A percentile compares a stretch with the other conserved stretches of the same genome.
phyloP scores from a whole-genome alignment of 768 basidiomycete genomes.

The Nidularia pulvinata region DNA sequence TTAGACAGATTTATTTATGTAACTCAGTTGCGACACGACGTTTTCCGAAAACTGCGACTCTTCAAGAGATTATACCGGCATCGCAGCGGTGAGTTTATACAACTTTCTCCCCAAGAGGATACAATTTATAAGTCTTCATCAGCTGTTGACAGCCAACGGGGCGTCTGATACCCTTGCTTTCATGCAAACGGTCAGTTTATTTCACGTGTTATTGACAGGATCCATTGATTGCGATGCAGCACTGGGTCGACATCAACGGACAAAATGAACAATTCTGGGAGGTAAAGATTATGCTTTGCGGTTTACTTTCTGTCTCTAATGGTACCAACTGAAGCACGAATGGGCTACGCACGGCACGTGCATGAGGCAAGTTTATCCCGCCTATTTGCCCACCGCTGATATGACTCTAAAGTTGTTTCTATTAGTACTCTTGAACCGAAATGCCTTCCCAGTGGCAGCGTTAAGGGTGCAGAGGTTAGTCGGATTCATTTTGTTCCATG shows the following conservation, averaged over 20 bases:
- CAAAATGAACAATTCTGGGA: constrained; percentile 69
- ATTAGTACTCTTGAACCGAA: constrained; percentile 53
- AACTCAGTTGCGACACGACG: constrained; percentile 57
- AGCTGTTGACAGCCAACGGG: constrained; percentile 61
- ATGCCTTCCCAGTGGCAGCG: constrained; percentile 62
- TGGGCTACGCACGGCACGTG: constrained; percentile 72
- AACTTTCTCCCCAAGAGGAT: constrained; percentile 19
- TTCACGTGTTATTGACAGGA: neutral
- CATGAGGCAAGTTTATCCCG: constrained; percentile 29
- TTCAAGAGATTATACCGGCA: constrained; percentile 31
- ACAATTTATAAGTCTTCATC: neutral
- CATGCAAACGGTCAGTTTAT: constrained; percentile 41
- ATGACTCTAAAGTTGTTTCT: neutral
- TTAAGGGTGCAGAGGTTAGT: constrained; percentile 58
- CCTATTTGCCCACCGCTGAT: neutral
- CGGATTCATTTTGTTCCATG: neutral
- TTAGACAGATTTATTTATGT: no score
- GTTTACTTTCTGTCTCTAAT: neutral
- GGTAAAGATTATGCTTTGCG: constrained; percentile 28
- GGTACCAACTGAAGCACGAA: constrained; percentile 47
- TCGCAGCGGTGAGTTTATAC: constrained; percentile 19
- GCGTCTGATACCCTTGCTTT: constrained; percentile 57
- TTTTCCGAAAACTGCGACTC: constrained; percentile 32
- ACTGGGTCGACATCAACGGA: constrained; percentile 64
- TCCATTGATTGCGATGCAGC: constrained; percentile 23